These are phyloP conservation scores for Phenoliferia sp. DNA, from an alignment of 1,284 basidiomycete genomes.

Conservation along the genomic window DNA sequence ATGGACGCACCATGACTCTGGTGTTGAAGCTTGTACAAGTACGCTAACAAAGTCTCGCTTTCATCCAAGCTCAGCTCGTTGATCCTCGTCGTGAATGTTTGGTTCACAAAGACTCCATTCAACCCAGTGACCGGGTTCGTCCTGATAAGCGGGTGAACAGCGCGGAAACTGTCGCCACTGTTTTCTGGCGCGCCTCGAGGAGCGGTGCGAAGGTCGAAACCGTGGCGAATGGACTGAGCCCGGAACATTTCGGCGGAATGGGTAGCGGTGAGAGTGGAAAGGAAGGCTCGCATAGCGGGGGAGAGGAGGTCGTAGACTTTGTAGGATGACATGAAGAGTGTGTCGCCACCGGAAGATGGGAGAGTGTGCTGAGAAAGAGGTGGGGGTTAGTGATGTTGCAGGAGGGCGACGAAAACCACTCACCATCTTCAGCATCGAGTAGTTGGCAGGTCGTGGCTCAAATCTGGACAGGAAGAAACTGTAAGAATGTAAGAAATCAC, in stretches of 20 bases:
- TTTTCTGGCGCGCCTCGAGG: slow-evolving; percentile 57
- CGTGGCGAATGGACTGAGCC: slow-evolving; percentile 37
- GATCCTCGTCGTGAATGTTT: slow-evolving; percentile 60
- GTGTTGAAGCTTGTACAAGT: slow-evolving; percentile 45
- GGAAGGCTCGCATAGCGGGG: slow-evolving; percentile 53
- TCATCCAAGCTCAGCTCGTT: slow-evolving; percentile 58
- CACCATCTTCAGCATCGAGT: slow-evolving; percentile 42
- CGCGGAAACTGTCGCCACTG: slow-evolving; percentile 51
- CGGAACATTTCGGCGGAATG: slow-evolving; percentile 56
- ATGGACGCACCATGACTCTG: slow-evolving; percentile 25
- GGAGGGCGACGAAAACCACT: no score
- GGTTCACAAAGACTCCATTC: slow-evolving; percentile 62
- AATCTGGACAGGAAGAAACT: slow-evolving; percentile 52
- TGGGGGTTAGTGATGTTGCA: no score
- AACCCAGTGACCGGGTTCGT: slow-evolving; percentile 59
- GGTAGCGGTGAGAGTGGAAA: slow-evolving; percentile 58
- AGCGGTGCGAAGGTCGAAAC: slow-evolving; percentile 36
- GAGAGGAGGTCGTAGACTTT: slow-evolving; percentile 47
- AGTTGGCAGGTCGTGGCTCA: slow-evolving; percentile 62
- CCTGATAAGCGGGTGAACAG: slow-evolving; percentile 39
- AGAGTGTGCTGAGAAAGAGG: no score
- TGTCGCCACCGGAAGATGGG: slow-evolving; percentile 52
- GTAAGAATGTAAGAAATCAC: not conserved
- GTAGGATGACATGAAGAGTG: slow-evolving; percentile 34
- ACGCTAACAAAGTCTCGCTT: slow-evolving; percentile 51